Evolutionary conservation across 768 basidiomycete genomes (phyloP).

Genomic region (Calocybe cyanea): DNA sequence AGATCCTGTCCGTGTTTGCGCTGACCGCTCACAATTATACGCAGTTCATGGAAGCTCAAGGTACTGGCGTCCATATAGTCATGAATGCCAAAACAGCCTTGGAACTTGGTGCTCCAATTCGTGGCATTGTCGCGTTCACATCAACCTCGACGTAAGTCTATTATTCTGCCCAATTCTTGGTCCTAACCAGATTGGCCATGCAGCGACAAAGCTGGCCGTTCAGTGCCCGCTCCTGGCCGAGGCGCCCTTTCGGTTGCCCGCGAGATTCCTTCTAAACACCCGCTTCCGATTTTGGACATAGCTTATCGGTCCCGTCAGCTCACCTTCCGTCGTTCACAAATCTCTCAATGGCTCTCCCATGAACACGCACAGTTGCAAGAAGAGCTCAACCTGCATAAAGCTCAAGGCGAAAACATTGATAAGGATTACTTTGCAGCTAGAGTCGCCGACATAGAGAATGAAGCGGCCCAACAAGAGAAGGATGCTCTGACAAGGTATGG

Average conservation of each 20-base stretch:
- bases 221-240: constrained; percentile 93
- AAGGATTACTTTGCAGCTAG: constrained; percentile 73
- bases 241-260: constrained; percentile 89
- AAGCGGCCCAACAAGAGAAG: constrained; percentile 89
- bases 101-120: constrained; percentile 90
- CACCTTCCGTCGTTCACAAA: constrained; percentile 91
- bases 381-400: constrained; percentile 64
- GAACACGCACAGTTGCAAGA: constrained; percentile 83
- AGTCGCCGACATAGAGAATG: constrained; percentile 81
- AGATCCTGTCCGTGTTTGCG: constrained; percentile 1
- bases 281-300: constrained; percentile 77
- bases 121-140: constrained; percentile 91
- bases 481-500: constrained; percentile 92
- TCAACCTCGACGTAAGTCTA: constrained; percentile 86
- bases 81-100: constrained; percentile 97
- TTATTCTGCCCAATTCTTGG: background rate
- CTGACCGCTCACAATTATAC: constrained; percentile 8
- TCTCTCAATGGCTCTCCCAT: constrained; percentile 90
- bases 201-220: constrained; percentile 98
- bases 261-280: constrained; percentile 75
- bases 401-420: constrained; percentile 46
- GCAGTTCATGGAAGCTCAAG: constrained; percentile 95
- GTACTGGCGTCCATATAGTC: constrained; percentile 93
- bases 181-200: constrained; percentile 6
- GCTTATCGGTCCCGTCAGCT: constrained; percentile 93